These are phyloP conservation scores for Hemerocallis citrina DNA, from an alignment of 106 monocot species.

Conservation along the genomic window DNA sequence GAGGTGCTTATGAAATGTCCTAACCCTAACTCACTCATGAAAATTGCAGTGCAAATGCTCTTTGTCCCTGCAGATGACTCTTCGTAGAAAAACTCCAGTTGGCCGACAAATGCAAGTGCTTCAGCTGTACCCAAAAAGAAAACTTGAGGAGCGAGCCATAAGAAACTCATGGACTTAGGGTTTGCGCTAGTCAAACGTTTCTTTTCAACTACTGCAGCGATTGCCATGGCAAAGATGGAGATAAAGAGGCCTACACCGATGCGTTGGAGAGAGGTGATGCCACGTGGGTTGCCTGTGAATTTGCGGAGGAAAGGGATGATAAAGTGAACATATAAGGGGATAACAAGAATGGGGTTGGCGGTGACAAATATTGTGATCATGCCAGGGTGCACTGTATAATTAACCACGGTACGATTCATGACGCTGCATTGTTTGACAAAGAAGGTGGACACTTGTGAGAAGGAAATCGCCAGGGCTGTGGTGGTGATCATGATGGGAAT, in stretches of 20 bases:
- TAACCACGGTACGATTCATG: background rate
- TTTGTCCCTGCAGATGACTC: conserved; percentile 33
- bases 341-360: conserved; percentile 11
- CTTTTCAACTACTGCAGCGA: conserved; percentile 14
- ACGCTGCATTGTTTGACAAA: conserved; percentile 1
- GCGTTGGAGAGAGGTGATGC: conserved; percentile 18
- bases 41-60: conserved; percentile 35
- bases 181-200: background rate
- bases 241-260: conserved; percentile 18
- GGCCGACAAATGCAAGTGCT: conserved; percentile 10
- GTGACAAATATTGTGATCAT: conserved; percentile 14
- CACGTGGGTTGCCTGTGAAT: conserved; percentile 9
- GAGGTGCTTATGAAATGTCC: background rate
- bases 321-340: conserved; percentile 17
- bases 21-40: conserved; percentile 10
- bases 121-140: conserved; percentile 4
- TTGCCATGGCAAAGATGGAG: conserved; percentile 16
- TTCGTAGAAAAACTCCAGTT: conserved; percentile 50
- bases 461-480: conserved; percentile 1
- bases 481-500: conserved; percentile 14
- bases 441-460: conserved; percentile 13
- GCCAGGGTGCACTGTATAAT: conserved; percentile 1
- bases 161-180: background rate
- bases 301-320: conserved; percentile 11
- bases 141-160: conserved; percentile 8